These are phyloP conservation scores for Dictyostelium capitatum DNA, from an alignment of 78 protist genomes.

Conservation along the genomic window DNA sequence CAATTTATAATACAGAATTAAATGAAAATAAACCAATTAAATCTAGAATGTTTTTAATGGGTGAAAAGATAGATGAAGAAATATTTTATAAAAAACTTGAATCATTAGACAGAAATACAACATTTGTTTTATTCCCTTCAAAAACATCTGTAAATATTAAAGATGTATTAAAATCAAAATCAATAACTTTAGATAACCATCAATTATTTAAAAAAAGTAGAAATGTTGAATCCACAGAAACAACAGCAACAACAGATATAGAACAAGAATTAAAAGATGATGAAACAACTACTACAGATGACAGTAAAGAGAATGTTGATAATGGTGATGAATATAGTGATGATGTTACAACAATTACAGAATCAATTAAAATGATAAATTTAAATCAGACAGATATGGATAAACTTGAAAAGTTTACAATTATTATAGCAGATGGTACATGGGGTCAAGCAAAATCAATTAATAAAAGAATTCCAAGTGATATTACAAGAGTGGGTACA, in stretches of 20 bases:
- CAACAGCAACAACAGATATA: no score
- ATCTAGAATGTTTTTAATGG: slow-evolving; percentile 39
- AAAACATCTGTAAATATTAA: slow-evolving; percentile 16
- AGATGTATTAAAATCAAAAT: slow-evolving; percentile 31
- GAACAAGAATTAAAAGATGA: no score
- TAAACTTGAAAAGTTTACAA: slow-evolving; percentile 22
- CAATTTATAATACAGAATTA: neutral
- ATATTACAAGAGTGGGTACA: slow-evolving; percentile 40
- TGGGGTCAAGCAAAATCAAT: slow-evolving; percentile 70
- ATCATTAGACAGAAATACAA: neutral
- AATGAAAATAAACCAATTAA: neutral
- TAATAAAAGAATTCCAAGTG: slow-evolving; percentile 36
- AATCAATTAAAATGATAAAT: slow-evolving; percentile 22
- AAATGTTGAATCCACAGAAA: neutral
- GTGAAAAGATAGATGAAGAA: slow-evolving; percentile 36
- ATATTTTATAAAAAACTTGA: neutral
- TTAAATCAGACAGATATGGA: neutral
- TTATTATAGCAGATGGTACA: slow-evolving; percentile 67
- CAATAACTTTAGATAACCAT: slow-evolving; percentile 5
- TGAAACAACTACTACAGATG: no score
- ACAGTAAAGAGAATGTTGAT: neutral
- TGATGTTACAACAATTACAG: slow-evolving; percentile 40
- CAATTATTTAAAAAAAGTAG: neutral
- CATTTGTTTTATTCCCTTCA: slow-evolving; percentile 64
- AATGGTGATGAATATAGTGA: neutral